Evolutionary conservation across 1,284 basidiomycete genomes (phyloP).

Genomic region (Ceratobasidium sp.): DNA sequence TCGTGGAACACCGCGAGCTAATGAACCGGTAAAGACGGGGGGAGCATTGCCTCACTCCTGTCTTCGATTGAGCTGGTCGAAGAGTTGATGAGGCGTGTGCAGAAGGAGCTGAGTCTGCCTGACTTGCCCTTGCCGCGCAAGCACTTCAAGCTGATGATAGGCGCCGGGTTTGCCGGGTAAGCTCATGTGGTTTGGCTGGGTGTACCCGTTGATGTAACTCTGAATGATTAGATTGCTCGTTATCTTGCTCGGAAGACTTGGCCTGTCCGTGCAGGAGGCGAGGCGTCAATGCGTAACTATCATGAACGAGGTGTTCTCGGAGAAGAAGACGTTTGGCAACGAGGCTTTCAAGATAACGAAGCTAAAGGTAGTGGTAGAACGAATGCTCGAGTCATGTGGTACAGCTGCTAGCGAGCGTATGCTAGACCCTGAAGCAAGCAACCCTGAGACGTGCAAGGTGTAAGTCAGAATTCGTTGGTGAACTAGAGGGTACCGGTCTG

Average conservation of each 20-base stretch:
- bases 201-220: neutral
- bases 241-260: neutral
- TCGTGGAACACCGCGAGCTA: neutral
- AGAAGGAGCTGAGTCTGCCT: neutral
- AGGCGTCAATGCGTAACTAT: neutral
- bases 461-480: neutral
- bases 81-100: neutral
- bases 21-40: neutral
- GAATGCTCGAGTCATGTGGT: neutral
- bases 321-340: neutral
- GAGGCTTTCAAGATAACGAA: neutral
- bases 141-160: slow-evolving; percentile 4
- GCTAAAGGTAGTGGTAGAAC: neutral
- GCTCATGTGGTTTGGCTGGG: too few species aligned
- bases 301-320: slow-evolving; percentile 4
- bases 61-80: neutral
- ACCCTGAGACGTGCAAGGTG: neutral
- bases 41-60: neutral
- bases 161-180: slow-evolving; percentile 3
- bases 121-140: neutral
- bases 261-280: neutral
- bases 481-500: neutral
- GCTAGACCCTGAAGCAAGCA: neutral
- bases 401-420: neutral
- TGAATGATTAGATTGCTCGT: neutral